Evolutionary conservation across 129 eudicot genomes (phyloP).

Genomic region (Daucus carota): DNA sequence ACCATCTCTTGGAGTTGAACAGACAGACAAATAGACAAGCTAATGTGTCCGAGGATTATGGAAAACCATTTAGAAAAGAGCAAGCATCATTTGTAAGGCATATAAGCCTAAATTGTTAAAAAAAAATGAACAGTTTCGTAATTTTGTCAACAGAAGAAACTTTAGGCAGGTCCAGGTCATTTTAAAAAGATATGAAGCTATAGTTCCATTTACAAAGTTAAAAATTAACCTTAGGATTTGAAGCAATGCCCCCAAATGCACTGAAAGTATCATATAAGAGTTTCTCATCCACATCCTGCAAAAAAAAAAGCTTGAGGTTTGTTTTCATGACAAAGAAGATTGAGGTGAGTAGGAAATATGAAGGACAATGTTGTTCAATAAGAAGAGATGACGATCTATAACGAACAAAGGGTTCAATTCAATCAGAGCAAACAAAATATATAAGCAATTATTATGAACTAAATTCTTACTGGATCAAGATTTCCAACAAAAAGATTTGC

Average conservation of each 20-base stretch:
- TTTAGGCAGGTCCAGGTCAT: neutral
- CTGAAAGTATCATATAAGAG: constrained; percentile 95
- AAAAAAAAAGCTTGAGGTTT: constrained; percentile 8
- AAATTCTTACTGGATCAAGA: constrained; percentile 79
- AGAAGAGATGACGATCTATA: neutral
- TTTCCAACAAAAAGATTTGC: constrained; percentile 98
- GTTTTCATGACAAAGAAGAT: neutral
- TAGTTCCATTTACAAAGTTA: neutral
- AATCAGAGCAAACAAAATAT: neutral
- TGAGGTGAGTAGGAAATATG: neutral
- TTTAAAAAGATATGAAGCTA: neutral
- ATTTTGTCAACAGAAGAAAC: neutral
- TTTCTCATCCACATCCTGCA: constrained; percentile 98
- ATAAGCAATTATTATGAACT: neutral
- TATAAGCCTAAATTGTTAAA: too few species aligned
- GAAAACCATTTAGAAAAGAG: neutral
- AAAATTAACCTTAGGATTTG: constrained; percentile 74
- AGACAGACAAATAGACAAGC: neutral
- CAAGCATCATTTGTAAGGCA: neutral
- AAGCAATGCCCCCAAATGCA: constrained; percentile 95
- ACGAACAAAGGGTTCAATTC: neutral
- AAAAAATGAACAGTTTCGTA: neutral
- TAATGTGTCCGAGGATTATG: neutral
- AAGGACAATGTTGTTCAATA: neutral
- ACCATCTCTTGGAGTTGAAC: neutral